Evolutionary conservation across 2,329 filamentous ascomycete genomes (phyloP).

Genomic region (Botrytis galanthina): DNA sequence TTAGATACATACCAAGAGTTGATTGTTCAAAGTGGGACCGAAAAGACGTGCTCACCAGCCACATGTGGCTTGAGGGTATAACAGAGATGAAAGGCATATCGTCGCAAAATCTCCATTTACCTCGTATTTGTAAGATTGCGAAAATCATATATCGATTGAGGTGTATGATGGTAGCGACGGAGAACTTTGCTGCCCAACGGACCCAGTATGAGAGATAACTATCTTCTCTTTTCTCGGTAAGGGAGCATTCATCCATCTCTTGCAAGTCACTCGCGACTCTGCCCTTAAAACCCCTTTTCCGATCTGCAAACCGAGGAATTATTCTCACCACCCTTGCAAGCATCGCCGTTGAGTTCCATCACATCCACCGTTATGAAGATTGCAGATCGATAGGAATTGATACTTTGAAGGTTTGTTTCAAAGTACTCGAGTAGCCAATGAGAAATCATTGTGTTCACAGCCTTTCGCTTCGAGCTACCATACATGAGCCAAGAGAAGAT

Average conservation of each 20-base stretch:
- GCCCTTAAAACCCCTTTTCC: neutral
- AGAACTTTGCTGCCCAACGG: neutral
- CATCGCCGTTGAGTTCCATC: neutral
- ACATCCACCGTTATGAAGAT: neutral
- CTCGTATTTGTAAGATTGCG: neutral
- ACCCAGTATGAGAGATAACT: neutral
- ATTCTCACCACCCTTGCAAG: neutral
- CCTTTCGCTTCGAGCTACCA: neutral
- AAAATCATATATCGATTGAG: neutral
- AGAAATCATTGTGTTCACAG: neutral
- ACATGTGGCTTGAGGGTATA: neutral
- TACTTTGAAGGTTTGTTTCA: neutral
- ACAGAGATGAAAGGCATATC: neutral
- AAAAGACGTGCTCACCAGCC: slow-evolving; percentile 12
- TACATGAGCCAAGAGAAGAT: neutral
- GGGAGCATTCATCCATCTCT: neutral
- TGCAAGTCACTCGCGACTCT: neutral
- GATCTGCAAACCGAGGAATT: neutral
- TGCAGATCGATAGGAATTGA: neutral
- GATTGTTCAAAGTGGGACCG: slow-evolving; percentile 1
- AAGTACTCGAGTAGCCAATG: neutral
- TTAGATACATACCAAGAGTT: neutral
- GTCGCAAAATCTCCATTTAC: neutral
- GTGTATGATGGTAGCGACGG: neutral
- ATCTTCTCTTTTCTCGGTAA: neutral